A percentile compares a stretch with the other conserved stretches of the same genome.
Evolutionary conservation across 768 basidiomycete genomes (phyloP).

Genomic region (Gymnopilus junonius): DNA sequence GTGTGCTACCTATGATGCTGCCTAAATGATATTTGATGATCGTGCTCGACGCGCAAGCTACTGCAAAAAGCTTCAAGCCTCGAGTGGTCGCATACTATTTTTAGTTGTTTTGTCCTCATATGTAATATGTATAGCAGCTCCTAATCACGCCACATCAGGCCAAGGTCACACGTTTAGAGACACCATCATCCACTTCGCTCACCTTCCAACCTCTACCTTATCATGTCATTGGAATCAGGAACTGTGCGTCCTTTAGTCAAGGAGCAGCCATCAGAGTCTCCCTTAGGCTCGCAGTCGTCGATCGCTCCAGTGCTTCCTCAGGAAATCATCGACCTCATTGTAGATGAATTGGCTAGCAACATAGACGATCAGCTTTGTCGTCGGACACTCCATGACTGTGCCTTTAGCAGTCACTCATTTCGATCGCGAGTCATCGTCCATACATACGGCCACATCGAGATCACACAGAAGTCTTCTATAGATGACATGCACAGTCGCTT

Average conservation of each 20-base stretch:
- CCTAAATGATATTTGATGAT: background rate
- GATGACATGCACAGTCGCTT: background rate
- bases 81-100: background rate
- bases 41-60: no score
- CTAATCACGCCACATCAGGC: background rate
- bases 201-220: background rate
- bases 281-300: background rate
- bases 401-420: background rate
- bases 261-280: background rate
- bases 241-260: background rate
- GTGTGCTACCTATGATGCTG: no score
- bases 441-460: background rate
- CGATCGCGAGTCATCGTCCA: background rate
- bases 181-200: background rate
- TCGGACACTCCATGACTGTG: background rate
- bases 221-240: background rate
- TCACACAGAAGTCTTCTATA: background rate
- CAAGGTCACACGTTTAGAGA: background rate
- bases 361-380: background rate
- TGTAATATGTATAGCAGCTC: no score
- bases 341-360: background rate
- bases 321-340: slow-evolving; percentile 1
- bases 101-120: background rate
- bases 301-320: background rate
- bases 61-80: no score